These are phyloP conservation scores for Trifolium dubium DNA, from an alignment of 306 rosid species.

Conservation along the genomic window DNA sequence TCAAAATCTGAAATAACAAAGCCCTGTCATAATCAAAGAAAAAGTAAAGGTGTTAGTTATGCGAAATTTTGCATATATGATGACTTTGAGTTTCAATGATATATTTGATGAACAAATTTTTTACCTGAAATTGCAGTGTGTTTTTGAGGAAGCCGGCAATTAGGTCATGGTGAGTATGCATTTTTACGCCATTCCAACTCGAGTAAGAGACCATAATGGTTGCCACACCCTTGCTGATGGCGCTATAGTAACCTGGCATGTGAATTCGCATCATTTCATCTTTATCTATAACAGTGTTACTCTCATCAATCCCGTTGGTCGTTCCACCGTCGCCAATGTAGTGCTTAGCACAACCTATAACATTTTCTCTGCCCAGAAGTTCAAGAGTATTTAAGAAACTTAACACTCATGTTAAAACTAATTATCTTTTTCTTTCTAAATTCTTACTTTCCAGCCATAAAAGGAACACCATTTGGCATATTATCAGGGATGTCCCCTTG, in stretches of 20 bases:
- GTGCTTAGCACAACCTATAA: slow-evolving; percentile 53
- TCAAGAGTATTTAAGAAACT: slow-evolving; percentile 26
- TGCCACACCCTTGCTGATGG: slow-evolving; percentile 55
- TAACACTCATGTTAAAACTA: not conserved
- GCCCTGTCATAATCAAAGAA: slow-evolving; percentile 47
- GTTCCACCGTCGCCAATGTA: slow-evolving; percentile 59
- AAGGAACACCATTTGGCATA: slow-evolving; percentile 49
- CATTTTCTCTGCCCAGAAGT: slow-evolving; percentile 44
- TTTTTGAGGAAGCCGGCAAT: slow-evolving; percentile 52
- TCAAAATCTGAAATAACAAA: slow-evolving; percentile 59
- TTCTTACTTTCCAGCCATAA: slow-evolving; percentile 52
- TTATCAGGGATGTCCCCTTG: slow-evolving; percentile 50
- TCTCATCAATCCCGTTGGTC: slow-evolving; percentile 46
- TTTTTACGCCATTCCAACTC: slow-evolving; percentile 57
- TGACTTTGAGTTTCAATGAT: not conserved
- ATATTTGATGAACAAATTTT: slow-evolving; percentile 3
- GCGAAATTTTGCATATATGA: not conserved
- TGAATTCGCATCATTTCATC: slow-evolving; percentile 49
- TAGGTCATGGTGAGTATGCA: slow-evolving; percentile 53
- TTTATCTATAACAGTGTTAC: slow-evolving; percentile 44
- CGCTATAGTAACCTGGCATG: slow-evolving; percentile 44
- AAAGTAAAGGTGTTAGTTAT: not conserved
- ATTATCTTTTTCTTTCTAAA: too few species aligned
- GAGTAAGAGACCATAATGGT: slow-evolving; percentile 59
- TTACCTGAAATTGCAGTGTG: slow-evolving; percentile 49